These are phyloP conservation scores for Simplicillium aogashimaense DNA, from an alignment of 2,329 filamentous ascomycete genomes.

Conservation along the genomic window DNA sequence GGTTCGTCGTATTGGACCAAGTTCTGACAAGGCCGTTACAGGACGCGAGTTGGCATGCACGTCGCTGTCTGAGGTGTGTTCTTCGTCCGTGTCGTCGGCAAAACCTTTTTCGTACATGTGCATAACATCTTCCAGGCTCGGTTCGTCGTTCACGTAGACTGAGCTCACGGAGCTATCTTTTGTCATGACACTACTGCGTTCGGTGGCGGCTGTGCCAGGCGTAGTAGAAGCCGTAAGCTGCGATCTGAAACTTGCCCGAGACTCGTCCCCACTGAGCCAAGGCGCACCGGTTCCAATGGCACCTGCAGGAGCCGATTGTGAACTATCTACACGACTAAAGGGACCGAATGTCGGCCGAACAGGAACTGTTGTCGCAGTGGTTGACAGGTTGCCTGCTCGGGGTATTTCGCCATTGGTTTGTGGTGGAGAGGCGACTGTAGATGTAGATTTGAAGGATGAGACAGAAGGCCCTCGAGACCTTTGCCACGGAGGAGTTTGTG, in stretches of 20 bases:
- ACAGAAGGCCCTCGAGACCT: slow-evolving; percentile 34
- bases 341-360: slow-evolving; percentile 17
- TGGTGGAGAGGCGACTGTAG: slow-evolving; percentile 32
- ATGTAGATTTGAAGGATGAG: slow-evolving; percentile 36
- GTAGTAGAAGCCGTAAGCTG: slow-evolving; percentile 43
- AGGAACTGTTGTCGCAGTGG: slow-evolving; percentile 14
- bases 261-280: slow-evolving; percentile 41
- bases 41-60: slow-evolving; percentile 4
- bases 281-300: slow-evolving; percentile 25
- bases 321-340: slow-evolving; percentile 22
- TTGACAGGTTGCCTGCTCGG: not conserved
- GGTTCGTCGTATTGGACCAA: slow-evolving; percentile 1
- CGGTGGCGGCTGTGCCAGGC: slow-evolving; percentile 58
- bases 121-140: slow-evolving; percentile 59
- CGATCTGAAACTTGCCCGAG: slow-evolving; percentile 46
- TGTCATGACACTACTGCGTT: slow-evolving; percentile 73
- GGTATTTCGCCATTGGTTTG: slow-evolving; percentile 15
- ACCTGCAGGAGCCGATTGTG: slow-evolving; percentile 23
- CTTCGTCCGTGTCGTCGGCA: slow-evolving; percentile 30
- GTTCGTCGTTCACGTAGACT: slow-evolving; percentile 43
- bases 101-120: slow-evolving; percentile 60
- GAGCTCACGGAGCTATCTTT: slow-evolving; percentile 68
- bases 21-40: slow-evolving; percentile 5
- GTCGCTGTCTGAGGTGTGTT: slow-evolving; percentile 16
- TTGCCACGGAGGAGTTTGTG: slow-evolving; percentile 26